Conservation (phyloP, 441 rosid genomes). For the Populus hybrid region DNA sequence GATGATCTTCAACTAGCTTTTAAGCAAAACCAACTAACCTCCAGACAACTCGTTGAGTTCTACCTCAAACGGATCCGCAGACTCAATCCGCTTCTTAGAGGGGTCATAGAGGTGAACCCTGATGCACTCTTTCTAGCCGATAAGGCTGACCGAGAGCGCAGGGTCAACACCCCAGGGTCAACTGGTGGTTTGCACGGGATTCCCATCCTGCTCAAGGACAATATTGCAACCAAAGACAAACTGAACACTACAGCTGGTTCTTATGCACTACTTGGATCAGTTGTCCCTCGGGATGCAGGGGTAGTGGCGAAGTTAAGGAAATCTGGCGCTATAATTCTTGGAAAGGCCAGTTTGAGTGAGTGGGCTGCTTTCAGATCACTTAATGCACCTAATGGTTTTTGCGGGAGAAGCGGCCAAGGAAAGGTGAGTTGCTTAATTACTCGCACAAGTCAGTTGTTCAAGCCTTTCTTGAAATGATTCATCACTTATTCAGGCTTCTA, state of each 20-base stretch:
- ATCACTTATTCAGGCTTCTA: background rate
- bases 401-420: conserved; percentile 63
- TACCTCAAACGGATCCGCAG: conserved; percentile 45
- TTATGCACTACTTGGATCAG: conserved; percentile 50
- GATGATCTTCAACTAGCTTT: conserved; percentile 47
- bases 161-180: conserved; percentile 9
- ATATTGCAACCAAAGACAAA: conserved; percentile 57
- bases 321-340: conserved; percentile 73
- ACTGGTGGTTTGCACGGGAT: conserved; percentile 52
- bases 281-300: conserved; percentile 61
- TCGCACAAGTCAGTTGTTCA: background rate
- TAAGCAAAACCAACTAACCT: conserved; percentile 46
- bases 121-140: conserved; percentile 55
- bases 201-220: conserved; percentile 70
- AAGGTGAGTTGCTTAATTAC: conserved; percentile 34
- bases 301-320: conserved; percentile 50
- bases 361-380: conserved; percentile 45
- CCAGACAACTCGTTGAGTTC: conserved; percentile 53
- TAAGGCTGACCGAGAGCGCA: conserved; percentile 53
- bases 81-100: conserved; percentile 53
- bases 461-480: background rate
- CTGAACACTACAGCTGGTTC: conserved; percentile 84
- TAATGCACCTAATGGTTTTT: conserved; percentile 32
- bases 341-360: conserved; percentile 70
- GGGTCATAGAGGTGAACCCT: conserved; percentile 70